Base-by-base conservation (phyloP, 805 yeast genomes). In the Vanderwaltozyma polyspora region DNA sequence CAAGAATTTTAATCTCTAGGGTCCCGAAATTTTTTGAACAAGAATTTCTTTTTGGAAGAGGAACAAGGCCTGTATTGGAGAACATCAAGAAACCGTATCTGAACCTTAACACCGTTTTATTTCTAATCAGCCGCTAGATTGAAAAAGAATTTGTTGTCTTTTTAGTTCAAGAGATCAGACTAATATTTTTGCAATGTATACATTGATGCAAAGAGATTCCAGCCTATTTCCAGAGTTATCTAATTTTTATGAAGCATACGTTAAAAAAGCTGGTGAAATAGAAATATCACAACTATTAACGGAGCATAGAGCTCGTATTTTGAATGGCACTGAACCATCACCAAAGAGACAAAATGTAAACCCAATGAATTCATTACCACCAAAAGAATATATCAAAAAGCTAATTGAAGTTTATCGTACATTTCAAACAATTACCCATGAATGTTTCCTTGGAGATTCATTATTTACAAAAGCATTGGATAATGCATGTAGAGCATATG, bases 381-480 rank as follows among this genome's bases (percentile, higher is more conserved):
- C 97, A 18, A 81, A 79, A 54, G 64, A 68, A 12, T 91, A 91
- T 54, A 79, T 89, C 28, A 81, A 79, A 48, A 73, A 85, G 3
- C 65, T 91, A 37, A 70, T 91, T 25, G 64, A 66, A 26, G 79
- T 86, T 18, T 80, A 87, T 57, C 57, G 65, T 36, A 73, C 75
- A 41, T 91, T 76, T 59, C 46, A 46, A 25, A 38, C 38, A 4
- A 55, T 57, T 28, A 55, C 59, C 0, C 43, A 40, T 23, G 53
- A 54, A 13, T 51, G 61, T 43, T 57, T 89, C 55, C 74, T 70
- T 38, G 73, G 73, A 43, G 81, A 84, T 53, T 73, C 85, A 3
- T 71, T 76, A 15, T 82, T 91, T 64, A 81, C 81, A 36, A 82
- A 80, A 52, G 84, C 95, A 1, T 69, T 91, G 44, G 97, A 91